phyloP scores from a whole-genome alignment of 1,284 basidiomycete species.

The Ustilago cynodontis region DNA sequence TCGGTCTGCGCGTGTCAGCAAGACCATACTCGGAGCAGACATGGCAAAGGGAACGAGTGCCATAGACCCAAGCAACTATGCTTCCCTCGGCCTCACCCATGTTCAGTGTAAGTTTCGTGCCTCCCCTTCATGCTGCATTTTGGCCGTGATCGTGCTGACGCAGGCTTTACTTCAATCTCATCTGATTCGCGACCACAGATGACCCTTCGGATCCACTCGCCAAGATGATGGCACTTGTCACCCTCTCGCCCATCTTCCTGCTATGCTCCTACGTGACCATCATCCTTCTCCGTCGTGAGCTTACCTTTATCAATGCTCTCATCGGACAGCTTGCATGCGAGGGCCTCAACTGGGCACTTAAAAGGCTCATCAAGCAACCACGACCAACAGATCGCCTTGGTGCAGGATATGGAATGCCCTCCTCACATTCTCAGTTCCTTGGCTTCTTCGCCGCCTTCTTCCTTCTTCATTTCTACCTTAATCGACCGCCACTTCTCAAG shows the following conservation, averaged over 20 bases:
- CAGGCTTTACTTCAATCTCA: background rate
- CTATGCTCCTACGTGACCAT: conserved; percentile 79
- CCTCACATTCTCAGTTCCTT: conserved; percentile 89
- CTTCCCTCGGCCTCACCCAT: conserved; percentile 63
- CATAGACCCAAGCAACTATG: conserved; percentile 56
- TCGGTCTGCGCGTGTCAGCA: background rate
- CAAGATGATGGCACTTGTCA: conserved; percentile 60
- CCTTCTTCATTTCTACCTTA: conserved; percentile 78
- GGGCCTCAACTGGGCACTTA: conserved; percentile 79
- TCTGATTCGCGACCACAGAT: conserved; percentile 8
- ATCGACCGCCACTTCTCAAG: conserved; percentile 76
- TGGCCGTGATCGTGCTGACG: background rate
- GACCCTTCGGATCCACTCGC: conserved; percentile 57
- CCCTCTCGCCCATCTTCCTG: conserved; percentile 65
- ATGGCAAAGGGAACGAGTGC: conserved; percentile 47
- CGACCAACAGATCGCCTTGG: conserved; percentile 79
- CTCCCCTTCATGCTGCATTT: background rate
- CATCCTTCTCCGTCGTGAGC: conserved; percentile 81
- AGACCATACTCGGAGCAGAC: background rate
- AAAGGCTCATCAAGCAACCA: conserved; percentile 78
- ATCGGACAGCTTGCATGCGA: conserved; percentile 82
- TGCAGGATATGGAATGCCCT: conserved; percentile 86
- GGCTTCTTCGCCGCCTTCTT: conserved; percentile 85
- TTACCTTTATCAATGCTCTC: conserved; percentile 84
- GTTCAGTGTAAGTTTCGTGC: conserved; percentile 57